Base-by-base conservation (phyloP, 129 eudicot genomes). In the Flaveria robusta region DNA sequence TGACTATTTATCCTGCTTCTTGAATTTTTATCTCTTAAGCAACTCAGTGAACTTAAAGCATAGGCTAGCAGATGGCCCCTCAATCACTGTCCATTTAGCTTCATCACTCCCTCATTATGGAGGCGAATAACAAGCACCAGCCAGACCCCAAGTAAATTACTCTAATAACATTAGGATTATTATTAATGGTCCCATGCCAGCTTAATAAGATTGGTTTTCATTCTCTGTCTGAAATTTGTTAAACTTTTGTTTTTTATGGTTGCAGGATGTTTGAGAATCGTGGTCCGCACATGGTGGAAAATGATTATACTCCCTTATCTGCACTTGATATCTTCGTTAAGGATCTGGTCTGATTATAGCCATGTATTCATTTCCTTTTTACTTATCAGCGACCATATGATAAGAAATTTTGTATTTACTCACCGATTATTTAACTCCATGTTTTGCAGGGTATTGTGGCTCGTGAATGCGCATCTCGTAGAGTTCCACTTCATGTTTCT, bases 191-290 rank as follows among this genome's bases (percentile, higher is more conserved):
- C 67, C 66, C 66, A 37, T 49, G 20, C 43, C 52, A 59, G 27
- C 41, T 39, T 59, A 63, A 63, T 64, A 20, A 56, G 65, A 62
- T 43, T 74, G 15, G 24, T 9, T 16, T 24, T 62, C 29, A 16
- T 74, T 56, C 14, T 58, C 20, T 58, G 49, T 29, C 52, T 47
- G 24, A 0, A 29, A 5, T 39, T 54, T 65, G 39, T 72, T 18
- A 52, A 64, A 50, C 18, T 46, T 72, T 15, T 14, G 14, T 72
- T 3, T 66, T 60, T 75, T 18, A 55, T 85, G 81, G 68, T 77
- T 82, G 72, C 92, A 95, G 99, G 99, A 95, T 95, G 99, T 86
- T 95, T 81, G 99, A 95, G 82, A 95, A 95, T 83, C 99, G 99
- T 80, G 96, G 84, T 67, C 96, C 99, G 6, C 99, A 95, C 92